Evolutionary conservation across 208 protist genomes (phyloP), one percentile per base, ranked within the genome.

Genomic region (Leishmania amazonensis): DNA sequence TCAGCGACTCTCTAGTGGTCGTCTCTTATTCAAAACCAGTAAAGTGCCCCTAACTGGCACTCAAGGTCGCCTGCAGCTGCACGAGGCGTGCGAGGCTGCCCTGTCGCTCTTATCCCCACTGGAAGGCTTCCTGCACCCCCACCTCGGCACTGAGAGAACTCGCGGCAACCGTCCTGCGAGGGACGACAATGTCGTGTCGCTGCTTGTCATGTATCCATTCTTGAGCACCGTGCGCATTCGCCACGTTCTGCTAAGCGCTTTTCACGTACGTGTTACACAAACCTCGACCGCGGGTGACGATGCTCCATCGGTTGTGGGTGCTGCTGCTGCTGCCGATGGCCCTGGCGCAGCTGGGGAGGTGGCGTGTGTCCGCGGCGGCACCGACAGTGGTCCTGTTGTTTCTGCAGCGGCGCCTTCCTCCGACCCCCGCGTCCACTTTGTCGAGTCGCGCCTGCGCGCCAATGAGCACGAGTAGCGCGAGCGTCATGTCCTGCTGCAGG

Each of bases 201-300:
- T 89, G 7, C 67, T 93, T 17, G 31, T 68, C 6, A 54, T 24
- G 13, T 92, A 88, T 70, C 89, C 91, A 28, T 84, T 80, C 17
- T 84, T 93, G 75, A 86, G 83, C 28, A 53, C 82, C 38, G 74
- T 91, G 65, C 80, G 78, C 19, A 73, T 89, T 31, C 78, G 84
- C 7, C 91, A 95, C 80, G 21, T 67, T 2, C 82, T 95, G 57
- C 40, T 95, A 54, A 80, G 83, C 38, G 81, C 86, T 13, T 91
- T 86, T 75, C 75, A 35, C 35, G 53, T 90, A 42, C 19, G n/a
- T 2, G 76, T 80, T 0, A 47, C 81, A 31, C 71, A 8, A 0
- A 47, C 42, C 21, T 38, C 21, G 42, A n/a, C 24, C 19, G 24
- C 68, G 0, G 19, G 40, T 47, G 21, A 40, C 11, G 42, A 28